A percentile compares a stretch with the other conserved stretches of the same genome.
These are phyloP conservation scores for Argentina anserina DNA, from an alignment of 306 rosid species.

Conservation along the genomic window DNA sequence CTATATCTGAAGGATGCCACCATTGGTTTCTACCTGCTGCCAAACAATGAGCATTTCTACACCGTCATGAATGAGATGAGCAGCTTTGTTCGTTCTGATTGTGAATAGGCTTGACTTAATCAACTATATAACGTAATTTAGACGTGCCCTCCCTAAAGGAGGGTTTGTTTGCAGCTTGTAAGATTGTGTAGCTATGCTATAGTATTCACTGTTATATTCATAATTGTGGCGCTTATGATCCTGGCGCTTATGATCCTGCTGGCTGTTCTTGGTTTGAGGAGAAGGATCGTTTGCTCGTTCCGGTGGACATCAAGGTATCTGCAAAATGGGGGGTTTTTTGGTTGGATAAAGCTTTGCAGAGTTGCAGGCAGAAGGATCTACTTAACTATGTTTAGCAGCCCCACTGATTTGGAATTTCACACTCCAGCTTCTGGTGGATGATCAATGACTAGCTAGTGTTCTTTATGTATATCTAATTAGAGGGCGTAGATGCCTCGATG, in stretches of 20 bases:
- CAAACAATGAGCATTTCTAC: conserved; percentile 79
- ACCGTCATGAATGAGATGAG: conserved; percentile 88
- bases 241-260: conserved; percentile 50
- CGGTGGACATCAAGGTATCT: conserved; percentile 27
- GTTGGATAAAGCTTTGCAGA: conserved; percentile 35
- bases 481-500: conserved; percentile 56
- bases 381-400: conserved; percentile 44
- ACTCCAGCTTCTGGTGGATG: conserved; percentile 39
- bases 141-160: conserved; percentile 25
- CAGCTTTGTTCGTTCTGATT: conserved; percentile 65
- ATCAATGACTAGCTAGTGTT: conserved; percentile 52
- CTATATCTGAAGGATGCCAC: conserved; percentile 82
- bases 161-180: conserved; percentile 44
- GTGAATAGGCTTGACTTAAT: conserved; percentile 55
- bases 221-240: conserved; percentile 47
- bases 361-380: conserved; percentile 34
- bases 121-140: conserved; percentile 39
- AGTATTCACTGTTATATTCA: conserved; percentile 46
- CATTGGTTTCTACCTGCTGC: conserved; percentile 85
- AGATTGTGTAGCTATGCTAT: conserved; percentile 66
- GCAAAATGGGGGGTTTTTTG: conserved; percentile 26
- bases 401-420: conserved; percentile 37
- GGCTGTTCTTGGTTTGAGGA: conserved; percentile 32
- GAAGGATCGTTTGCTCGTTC: conserved; percentile 34
- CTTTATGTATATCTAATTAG: conserved; percentile 54